Base-by-base conservation (phyloP, 768 basidiomycete species). In the Mycena venus region DNA sequence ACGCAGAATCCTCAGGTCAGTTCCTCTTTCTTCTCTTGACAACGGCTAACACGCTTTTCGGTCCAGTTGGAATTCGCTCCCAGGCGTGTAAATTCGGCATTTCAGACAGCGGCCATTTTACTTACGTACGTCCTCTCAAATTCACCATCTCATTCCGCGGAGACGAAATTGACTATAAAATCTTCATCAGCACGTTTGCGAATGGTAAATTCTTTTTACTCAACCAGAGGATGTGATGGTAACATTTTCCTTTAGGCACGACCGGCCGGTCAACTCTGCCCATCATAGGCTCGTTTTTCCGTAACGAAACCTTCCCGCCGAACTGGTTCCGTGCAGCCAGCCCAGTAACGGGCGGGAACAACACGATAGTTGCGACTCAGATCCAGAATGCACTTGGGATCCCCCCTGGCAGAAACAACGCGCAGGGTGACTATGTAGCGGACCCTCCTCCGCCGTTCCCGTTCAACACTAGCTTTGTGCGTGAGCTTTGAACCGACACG, bases 381-480 rank as follows among this genome's bases (percentile, higher is more conserved):
- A 23, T 76, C 15, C 4, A 36, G 12, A 56, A 51, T 2, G 67
- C 25, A 19, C 23, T 76, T 17, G 53, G 61, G 9, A 29, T 40
- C 12, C 44, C 55, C 3, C 72, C 75, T 3, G 75, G 75, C 1
- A 17, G 75, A 27, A 76, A 76, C 19, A 66, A 76, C 67, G 75
- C 65, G 19, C 65, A 76, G 25, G 71, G 75, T 2, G 72, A 73
- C 4, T 76, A 58, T 53, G 67, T 73, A 19, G 61, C 72, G 7
- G 75, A 76, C 51, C 75, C 75, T 3, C 25, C 55, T 32, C 71
- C 75, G 29, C 75, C 72, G 19, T 36, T 68, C 29, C 71, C 75
- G 21, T 76, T 68, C 31, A 76, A 76, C 56, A 72, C 62, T 58
- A 76, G 75, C 29, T 40, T 65, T 42, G 75, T 75, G 32, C n/a